A percentile compares a stretch with the other conserved stretches of the same genome.
Conservation (phyloP, 352 stramenopile genomes). For the Globisporangium cylindrosporum region DNA sequence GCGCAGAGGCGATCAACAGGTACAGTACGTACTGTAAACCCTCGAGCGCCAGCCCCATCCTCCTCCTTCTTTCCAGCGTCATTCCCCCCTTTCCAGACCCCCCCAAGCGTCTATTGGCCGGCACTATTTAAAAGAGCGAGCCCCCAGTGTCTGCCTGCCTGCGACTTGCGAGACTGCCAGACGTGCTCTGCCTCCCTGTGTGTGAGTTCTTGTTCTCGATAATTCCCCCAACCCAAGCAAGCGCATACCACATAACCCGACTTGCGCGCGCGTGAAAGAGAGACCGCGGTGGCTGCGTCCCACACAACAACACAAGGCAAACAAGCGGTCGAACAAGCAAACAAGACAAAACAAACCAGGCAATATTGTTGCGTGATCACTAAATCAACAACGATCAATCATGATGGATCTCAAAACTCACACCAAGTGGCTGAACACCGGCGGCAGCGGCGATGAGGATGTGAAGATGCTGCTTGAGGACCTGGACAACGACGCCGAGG, state of each 20-base stretch:
- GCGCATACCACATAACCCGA: not conserved
- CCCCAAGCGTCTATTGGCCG: not conserved
- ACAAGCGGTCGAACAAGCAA: not conserved
- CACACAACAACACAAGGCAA: not conserved
- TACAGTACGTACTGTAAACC: not conserved
- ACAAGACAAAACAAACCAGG: too few species aligned
- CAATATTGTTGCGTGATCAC: not conserved
- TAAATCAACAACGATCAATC: not conserved
- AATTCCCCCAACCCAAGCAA: not conserved
- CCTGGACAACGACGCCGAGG: conserved; percentile 4
- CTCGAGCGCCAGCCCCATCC: not conserved
- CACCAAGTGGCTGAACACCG: not conserved
- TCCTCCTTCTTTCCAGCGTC: not conserved
- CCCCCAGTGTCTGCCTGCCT: too few species aligned
- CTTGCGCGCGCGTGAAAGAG: not conserved
- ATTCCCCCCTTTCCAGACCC: not conserved
- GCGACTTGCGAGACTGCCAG: not conserved
- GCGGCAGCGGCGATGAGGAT: conserved; percentile 4
- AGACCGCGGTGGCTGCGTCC: not conserved
- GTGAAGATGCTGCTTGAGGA: conserved; percentile 15
- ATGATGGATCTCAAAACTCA: conserved; percentile 14
- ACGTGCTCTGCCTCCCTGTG: not conserved
- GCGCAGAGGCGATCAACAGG: not conserved
- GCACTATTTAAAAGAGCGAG: conserved; percentile 1
- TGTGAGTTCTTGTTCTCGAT: not conserved